Percentiles rank a stretch among this genome's conserved stretches.
Evolutionary conservation across 225 moss, liverwort and hornwort species (phyloP).

Genomic region (Antitrichia curtipendula): DNA sequence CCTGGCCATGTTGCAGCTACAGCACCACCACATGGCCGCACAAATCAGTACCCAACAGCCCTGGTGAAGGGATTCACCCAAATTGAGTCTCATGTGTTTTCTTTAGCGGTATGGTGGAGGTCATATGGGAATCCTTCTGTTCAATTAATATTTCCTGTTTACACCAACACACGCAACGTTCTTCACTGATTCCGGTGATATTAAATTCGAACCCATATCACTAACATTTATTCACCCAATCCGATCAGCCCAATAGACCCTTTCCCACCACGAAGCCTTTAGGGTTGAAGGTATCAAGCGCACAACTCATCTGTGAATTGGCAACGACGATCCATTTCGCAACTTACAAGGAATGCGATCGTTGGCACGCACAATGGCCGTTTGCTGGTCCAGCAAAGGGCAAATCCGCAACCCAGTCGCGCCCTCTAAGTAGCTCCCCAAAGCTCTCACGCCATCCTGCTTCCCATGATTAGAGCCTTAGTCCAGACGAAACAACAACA

Average conservation of each 20-base stretch:
- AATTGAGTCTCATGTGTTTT: not conserved
- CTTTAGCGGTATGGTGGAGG: not conserved
- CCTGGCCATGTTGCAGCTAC: conserved; percentile 99
- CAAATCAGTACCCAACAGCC: not conserved
- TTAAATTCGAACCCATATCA: not conserved
- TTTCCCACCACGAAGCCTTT: not conserved
- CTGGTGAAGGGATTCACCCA: not conserved
- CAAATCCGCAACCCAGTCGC: conserved; percentile 68
- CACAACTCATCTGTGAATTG: not conserved
- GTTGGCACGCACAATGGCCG: conserved; percentile 47
- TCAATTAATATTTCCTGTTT: not conserved
- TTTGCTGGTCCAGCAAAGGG: conserved; percentile 78
- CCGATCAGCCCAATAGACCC: not conserved
- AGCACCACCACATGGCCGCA: not conserved
- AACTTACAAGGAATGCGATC: conserved; percentile 69
- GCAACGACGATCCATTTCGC: not conserved
- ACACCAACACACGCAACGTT: not conserved
- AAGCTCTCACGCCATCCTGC: conserved; percentile 72
- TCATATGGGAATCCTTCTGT: not conserved
- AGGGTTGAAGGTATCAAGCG: not conserved
- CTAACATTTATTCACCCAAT: not conserved
- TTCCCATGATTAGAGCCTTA: not conserved
- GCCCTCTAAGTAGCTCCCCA: conserved; percentile 69
- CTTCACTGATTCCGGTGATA: not conserved
- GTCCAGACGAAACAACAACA: not conserved